A percentile compares a stretch with the other conserved stretches of the same genome.
Conservation (phyloP, 768 basidiomycete species). For the Tylopilus sp. region DNA sequence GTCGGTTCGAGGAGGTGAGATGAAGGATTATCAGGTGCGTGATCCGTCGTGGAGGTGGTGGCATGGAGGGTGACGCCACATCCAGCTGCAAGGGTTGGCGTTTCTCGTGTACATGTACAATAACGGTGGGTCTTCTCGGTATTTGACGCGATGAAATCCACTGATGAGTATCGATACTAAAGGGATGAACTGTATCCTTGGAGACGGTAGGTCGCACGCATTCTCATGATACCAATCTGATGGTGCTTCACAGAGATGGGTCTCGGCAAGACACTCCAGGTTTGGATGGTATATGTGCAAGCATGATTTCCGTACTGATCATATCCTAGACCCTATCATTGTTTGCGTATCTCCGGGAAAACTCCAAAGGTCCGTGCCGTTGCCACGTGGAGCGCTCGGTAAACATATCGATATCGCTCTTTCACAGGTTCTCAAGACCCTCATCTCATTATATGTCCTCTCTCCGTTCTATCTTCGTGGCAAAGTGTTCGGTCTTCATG, state of each 20-base stretch:
- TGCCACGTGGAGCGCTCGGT: background rate
- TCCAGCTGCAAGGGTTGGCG: slow-evolving; percentile 56
- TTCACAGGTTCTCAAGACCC: slow-evolving; percentile 45
- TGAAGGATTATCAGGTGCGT: slow-evolving; percentile 70
- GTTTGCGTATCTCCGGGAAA: slow-evolving; percentile 65
- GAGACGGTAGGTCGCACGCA: slow-evolving; percentile 48
- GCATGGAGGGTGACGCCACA: background rate
- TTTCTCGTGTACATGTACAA: slow-evolving; percentile 65
- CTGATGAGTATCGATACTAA: background rate
- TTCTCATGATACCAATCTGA: background rate
- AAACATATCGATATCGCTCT: background rate
- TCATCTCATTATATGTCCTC: slow-evolving; percentile 70
- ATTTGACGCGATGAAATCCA: background rate
- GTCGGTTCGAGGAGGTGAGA: slow-evolving; percentile 50
- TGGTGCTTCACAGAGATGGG: slow-evolving; percentile 46
- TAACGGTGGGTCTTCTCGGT: slow-evolving; percentile 44
- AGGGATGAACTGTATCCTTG: slow-evolving; percentile 71
- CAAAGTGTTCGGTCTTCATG: slow-evolving; percentile 39
- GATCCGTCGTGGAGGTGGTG: background rate
- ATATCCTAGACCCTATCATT: slow-evolving; percentile 49
- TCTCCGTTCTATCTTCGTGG: slow-evolving; percentile 65
- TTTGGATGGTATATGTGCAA: slow-evolving; percentile 10
- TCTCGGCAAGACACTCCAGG: slow-evolving; percentile 64
- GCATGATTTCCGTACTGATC: slow-evolving; percentile 2
- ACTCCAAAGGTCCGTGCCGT: slow-evolving; percentile 35